phyloP scores from a whole-genome alignment of 805 yeast genomes.

The Ogataea pignaliae region DNA sequence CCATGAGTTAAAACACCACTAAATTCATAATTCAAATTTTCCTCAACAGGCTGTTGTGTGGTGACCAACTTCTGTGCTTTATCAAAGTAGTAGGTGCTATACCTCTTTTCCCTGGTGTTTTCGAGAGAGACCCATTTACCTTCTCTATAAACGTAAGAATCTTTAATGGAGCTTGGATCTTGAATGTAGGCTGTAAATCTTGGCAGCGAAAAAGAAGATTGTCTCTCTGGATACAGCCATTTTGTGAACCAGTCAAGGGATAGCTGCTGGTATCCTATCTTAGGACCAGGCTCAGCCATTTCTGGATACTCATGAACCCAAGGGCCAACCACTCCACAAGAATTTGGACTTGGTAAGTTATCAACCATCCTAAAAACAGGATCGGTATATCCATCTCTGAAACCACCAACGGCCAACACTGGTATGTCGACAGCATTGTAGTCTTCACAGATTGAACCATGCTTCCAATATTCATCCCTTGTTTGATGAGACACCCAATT shows the following conservation, averaged over 20 bases:
- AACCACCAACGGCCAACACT: constrained; percentile 41
- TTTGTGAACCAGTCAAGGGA: constrained; percentile 39
- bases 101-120: constrained; percentile 11
- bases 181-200: constrained; percentile 38
- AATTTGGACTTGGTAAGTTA: constrained; percentile 36
- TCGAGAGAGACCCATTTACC: constrained; percentile 38
- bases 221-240: constrained; percentile 29
- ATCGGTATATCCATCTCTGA: constrained; percentile 44
- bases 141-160: constrained; percentile 34
- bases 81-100: constrained; percentile 11
- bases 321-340: constrained; percentile 38
- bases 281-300: constrained; percentile 42
- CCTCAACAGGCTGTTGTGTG: neutral
- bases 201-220: constrained; percentile 28
- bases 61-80: constrained; percentile 8
- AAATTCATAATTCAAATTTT: constrained; percentile 15
- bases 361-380: constrained; percentile 41
- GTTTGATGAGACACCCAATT: constrained; percentile 41
- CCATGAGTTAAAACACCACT: constrained; percentile 39
- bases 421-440: constrained; percentile 37
- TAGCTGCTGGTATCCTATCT: constrained; percentile 39
- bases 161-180: constrained; percentile 36
- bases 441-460: constrained; percentile 42
- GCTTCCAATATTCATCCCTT: constrained; percentile 44
- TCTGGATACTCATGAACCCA: constrained; percentile 49